These are phyloP conservation scores for Phoenix roebelenii DNA, from an alignment of 176 grass and related monocot species.

Conservation along the genomic window DNA sequence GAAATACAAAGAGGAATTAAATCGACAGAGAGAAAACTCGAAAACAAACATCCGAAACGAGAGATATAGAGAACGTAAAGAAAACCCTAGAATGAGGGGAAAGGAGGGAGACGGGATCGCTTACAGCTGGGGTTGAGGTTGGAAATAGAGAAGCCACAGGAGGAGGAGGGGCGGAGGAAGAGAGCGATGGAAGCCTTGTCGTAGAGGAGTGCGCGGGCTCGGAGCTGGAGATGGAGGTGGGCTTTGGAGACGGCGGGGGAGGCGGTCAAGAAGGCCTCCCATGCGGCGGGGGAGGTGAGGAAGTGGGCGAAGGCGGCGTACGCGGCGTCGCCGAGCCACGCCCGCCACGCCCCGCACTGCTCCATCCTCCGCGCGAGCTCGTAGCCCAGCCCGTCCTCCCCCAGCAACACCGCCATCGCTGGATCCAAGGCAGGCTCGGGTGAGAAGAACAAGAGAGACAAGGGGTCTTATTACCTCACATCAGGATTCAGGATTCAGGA, in stretches of 20 bases:
- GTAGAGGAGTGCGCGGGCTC: slow-evolving; percentile 82
- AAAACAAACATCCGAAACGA: too few relatives aligned
- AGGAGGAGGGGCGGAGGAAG: neutral
- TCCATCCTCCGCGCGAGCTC: slow-evolving; percentile 81
- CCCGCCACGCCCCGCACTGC: slow-evolving; percentile 71
- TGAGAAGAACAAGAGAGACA: too few relatives aligned
- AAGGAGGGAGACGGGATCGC: neutral
- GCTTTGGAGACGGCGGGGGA: slow-evolving; percentile 23
- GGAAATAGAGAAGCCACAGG: slow-evolving; percentile 1
- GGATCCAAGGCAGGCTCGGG: too few relatives aligned
- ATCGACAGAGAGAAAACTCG: too few relatives aligned
- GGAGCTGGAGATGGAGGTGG: slow-evolving; percentile 68
- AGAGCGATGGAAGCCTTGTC: slow-evolving; percentile 84
- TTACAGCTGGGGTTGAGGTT: slow-evolving; percentile 23
- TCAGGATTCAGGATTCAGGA: too few relatives aligned
- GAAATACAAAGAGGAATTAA: too few relatives aligned
- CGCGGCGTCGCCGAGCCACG: slow-evolving; percentile 70
- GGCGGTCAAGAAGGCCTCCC: slow-evolving; percentile 72
- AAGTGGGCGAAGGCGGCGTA: slow-evolving; percentile 48
- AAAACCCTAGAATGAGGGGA: slow-evolving; percentile 20
- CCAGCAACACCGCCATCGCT: slow-evolving; percentile 53
- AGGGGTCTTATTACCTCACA: too few relatives aligned
- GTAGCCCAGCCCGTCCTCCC: slow-evolving; percentile 85
- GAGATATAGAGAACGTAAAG: too few relatives aligned
- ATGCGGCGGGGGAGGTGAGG: slow-evolving; percentile 52